These are phyloP conservation scores for Canariomyces notabilis DNA, from an alignment of 2,329 filamentous ascomycete genomes.

Conservation along the genomic window DNA sequence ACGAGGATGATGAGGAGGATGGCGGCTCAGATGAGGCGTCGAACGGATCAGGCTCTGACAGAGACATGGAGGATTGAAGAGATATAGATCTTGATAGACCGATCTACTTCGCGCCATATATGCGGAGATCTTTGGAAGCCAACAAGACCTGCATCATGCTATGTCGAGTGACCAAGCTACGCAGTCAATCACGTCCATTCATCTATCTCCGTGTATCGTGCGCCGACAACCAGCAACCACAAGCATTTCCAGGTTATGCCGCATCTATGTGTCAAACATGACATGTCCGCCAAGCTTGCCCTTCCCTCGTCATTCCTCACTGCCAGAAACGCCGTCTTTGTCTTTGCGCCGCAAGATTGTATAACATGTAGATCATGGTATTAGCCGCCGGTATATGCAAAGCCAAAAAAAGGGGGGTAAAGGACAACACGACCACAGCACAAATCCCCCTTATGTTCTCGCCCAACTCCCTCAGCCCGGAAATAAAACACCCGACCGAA, in stretches of 20 bases:
- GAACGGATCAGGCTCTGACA: conserved; percentile 28
- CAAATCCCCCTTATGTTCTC: not conserved
- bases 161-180: too few species aligned
- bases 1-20: conserved; percentile 52
- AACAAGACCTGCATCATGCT: too few species aligned
- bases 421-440: not conserved
- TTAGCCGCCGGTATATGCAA: conserved; percentile 10
- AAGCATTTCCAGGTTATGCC: not conserved
- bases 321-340: not conserved
- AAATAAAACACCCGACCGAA: not conserved
- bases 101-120: not conserved
- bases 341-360: not conserved
- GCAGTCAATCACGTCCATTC: not conserved
- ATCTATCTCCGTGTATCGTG: not conserved
- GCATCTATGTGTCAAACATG: not conserved
- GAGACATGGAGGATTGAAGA: conserved; percentile 21
- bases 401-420: conserved; percentile 1
- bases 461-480: not conserved
- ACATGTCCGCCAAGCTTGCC: not conserved
- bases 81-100: not conserved
- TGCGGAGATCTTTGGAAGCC: too few species aligned
- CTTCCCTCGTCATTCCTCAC: not conserved
- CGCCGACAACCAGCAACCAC: not conserved
- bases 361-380: conserved; percentile 4
- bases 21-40: conserved; percentile 43